Conservation (phyloP, 1,284 basidiomycete genomes). For the Cutaneotrichosporon mucoides region DNA sequence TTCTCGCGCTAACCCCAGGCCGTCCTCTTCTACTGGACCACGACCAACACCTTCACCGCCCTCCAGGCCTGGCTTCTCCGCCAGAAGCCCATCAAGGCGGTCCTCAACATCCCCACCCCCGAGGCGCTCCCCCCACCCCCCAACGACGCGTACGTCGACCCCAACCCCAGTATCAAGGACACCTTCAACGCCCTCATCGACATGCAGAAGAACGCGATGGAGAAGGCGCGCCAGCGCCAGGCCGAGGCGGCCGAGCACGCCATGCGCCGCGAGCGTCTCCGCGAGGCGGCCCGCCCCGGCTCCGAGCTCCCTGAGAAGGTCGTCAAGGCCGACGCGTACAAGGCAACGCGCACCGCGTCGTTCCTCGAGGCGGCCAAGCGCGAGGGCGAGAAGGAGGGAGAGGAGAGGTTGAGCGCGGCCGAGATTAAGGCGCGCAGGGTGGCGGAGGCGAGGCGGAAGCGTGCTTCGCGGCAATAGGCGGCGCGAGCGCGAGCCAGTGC, state of each 20-base stretch:
- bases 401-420: neutral
- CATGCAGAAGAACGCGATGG: neutral
- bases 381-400: neutral
- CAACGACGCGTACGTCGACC: conserved; percentile 13
- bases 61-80: conserved; percentile 51
- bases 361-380: neutral
- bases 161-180: conserved; percentile 17
- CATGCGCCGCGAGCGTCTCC: neutral
- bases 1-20: too few species aligned
- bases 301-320: neutral
- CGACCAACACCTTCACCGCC: conserved; percentile 55
- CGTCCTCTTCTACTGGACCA: conserved; percentile 57
- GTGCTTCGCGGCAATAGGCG: neutral
- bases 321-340: neutral
- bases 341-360: neutral
- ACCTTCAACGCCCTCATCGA: conserved; percentile 6
- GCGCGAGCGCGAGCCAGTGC: too few species aligned
- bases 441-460: conserved; percentile 14
- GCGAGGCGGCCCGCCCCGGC: neutral
- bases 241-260: neutral
- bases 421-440: conserved; percentile 9
- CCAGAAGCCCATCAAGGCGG: conserved; percentile 31
- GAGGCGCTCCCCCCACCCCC: conserved; percentile 25
- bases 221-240: neutral
- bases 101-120: conserved; percentile 45